Evolutionary conservation across 192 early-diverging fungal species (phyloP), one percentile per base, ranked within the genome.

Genomic region (Physocladia obscura): DNA sequence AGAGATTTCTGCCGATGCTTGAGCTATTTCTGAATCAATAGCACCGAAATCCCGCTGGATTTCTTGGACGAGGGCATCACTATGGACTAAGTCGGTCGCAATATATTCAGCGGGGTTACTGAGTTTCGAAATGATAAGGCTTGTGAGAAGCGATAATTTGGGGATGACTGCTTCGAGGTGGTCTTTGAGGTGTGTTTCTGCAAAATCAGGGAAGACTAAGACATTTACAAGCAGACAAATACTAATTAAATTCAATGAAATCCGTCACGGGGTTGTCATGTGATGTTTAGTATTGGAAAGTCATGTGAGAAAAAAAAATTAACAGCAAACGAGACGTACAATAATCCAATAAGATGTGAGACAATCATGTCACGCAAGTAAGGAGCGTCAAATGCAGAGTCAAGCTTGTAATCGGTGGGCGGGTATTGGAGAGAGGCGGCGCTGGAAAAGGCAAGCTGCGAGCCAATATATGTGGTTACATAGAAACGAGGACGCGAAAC

Each of bases 161-260:
- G 30, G 27, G 19, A 65, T 22, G 2, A 65, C 30, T 31, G 27
- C 47, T 31, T 40, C 31, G 32, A 65, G 27, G n/a, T 36, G n/a
- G 5, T 22, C 27, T 15, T 32, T 17, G 5, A 65, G n/a, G 34
- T 68, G 65, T 11, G 22, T 15, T 56, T 57, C 63, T 1, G 71
- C 71, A 47, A 64, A 63, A 34, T 73, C 71, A 1, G 71, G 71
- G 22, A 55, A 73, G 6, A 67, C 21, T 13, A 35, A 24, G 19
- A 73, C 19, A 40, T 73, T 73, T 13, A 73, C 36, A 19, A 49
- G 17, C 50, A 59, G 44, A 37, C 54, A 26, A 24, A 73, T 64
- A 13, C 59, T 62, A 44, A 17, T 24, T 8, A 44, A 44, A 8
- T 44, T n/a, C n/a, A n/a, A n/a, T n/a, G n/a, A n/a, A n/a, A n/a